phyloP scores from a whole-genome alignment of 2,329 filamentous ascomycete species.

The Teratosphaeria epicoccoides region DNA sequence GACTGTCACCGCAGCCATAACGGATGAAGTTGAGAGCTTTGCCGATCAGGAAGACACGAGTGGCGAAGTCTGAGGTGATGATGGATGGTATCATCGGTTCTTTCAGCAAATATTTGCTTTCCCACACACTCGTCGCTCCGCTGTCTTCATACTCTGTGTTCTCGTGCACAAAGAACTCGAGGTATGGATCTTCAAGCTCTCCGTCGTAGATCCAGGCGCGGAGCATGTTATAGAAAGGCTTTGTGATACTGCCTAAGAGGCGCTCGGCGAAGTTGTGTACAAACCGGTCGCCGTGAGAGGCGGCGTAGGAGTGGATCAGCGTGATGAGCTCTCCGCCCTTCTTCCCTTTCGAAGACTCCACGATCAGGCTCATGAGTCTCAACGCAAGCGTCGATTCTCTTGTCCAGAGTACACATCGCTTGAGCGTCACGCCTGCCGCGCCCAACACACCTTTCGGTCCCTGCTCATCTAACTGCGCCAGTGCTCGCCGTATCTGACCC shows the following conservation, averaged over 20 bases:
- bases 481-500: conserved; percentile 74
- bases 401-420: conserved; percentile 94
- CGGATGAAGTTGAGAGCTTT: conserved; percentile 98
- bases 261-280: conserved; percentile 89
- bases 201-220: conserved; percentile 97
- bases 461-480: conserved; percentile 60
- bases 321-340: conserved; percentile 89
- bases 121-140: conserved; percentile 85
- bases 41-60: conserved; percentile 93
- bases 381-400: conserved; percentile 93
- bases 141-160: conserved; percentile 49
- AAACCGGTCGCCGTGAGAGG: conserved; percentile 89
- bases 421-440: conserved; percentile 83
- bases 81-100: conserved; percentile 84
- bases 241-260: conserved; percentile 72
- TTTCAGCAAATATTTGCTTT: conserved; percentile 87
- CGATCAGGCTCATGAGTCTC: conserved; percentile 84
- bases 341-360: conserved; percentile 75
- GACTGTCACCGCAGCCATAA: conserved; percentile 84
- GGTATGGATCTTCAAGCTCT: conserved; percentile 89
- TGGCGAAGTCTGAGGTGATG: conserved; percentile 84
- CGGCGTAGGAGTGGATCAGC: conserved; percentile 84
- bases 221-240: conserved; percentile 93
- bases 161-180: conserved; percentile 90
- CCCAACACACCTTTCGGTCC: conserved; percentile 61